These are phyloP conservation scores for Blepharisma japonicum DNA, from an alignment of 73 alveolate genomes.

Conservation along the genomic window DNA sequence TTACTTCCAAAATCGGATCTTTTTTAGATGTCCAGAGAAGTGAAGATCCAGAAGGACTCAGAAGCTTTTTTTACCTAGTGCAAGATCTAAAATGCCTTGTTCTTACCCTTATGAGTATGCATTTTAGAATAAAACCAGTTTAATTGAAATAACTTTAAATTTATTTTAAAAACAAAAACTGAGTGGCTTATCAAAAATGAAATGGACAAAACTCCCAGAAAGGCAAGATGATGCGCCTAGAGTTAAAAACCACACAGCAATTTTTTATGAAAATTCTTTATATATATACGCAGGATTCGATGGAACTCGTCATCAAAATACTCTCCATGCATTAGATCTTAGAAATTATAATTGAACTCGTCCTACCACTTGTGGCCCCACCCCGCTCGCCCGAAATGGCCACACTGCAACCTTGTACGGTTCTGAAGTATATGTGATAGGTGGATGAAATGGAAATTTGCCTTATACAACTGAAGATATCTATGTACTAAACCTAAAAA, in stretches of 20 bases:
- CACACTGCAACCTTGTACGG: slow-evolving; percentile 87
- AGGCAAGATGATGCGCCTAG: too few species aligned
- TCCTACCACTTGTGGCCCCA: slow-evolving; percentile 50
- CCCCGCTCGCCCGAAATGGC: slow-evolving; percentile 90
- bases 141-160: slow-evolving; percentile 34
- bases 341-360: slow-evolving; percentile 53
- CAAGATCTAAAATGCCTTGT: slow-evolving; percentile 87
- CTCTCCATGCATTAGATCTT: slow-evolving; percentile 55
- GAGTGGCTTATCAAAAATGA: too few species aligned
- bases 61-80: slow-evolving; percentile 72
- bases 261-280: slow-evolving; percentile 57
- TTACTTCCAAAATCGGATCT: slow-evolving; percentile 84
- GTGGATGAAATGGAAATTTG: slow-evolving; percentile 89
- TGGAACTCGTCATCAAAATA: slow-evolving; percentile 74
- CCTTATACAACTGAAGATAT: slow-evolving; percentile 78
- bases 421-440: slow-evolving; percentile 69
- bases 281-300: slow-evolving; percentile 88
- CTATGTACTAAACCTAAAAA: slow-evolving; percentile 66
- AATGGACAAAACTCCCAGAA: too few species aligned
- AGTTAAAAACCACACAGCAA: slow-evolving; percentile 81
- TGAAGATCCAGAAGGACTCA: slow-evolving; percentile 88
- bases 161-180: background rate
- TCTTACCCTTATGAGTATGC: slow-evolving; percentile 76
- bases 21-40: slow-evolving; percentile 77
- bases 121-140: slow-evolving; percentile 82